Percentiles rank a stretch among this genome's conserved stretches.
These are phyloP conservation scores for Aspergillus luchuensis DNA, from an alignment of 2,329 filamentous ascomycete species.

Conservation along the genomic window DNA sequence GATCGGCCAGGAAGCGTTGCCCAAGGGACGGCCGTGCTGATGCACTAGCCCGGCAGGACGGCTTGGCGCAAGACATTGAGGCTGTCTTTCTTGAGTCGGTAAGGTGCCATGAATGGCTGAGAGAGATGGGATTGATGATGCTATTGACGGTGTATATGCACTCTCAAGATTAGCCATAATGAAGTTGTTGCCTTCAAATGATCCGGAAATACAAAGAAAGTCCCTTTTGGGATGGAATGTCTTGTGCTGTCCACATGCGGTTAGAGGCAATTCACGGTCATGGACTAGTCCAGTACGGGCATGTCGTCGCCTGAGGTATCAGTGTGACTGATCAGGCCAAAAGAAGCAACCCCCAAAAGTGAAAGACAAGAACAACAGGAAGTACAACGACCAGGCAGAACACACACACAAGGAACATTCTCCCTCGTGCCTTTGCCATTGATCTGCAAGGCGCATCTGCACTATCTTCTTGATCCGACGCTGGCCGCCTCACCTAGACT, in stretches of 20 bases:
- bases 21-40: conserved; percentile 23
- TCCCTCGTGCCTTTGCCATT: too few species aligned
- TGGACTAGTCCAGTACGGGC: neutral
- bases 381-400: too few species aligned
- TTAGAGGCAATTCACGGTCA: neutral
- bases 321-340: neutral
- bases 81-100: neutral
- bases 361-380: neutral
- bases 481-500: neutral
- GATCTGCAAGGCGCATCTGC: too few species aligned
- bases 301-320: neutral
- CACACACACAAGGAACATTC: too few species aligned
- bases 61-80: conserved; percentile 15
- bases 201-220: neutral
- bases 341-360: neutral
- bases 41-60: conserved; percentile 15
- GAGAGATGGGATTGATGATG: neutral
- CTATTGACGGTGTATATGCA: neutral
- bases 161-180: too few species aligned
- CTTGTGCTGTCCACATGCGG: neutral
- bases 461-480: neutral
- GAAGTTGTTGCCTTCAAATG: too few species aligned
- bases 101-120: neutral
- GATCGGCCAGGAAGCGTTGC: conserved; percentile 20
- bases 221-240: neutral